Evolutionary conservation across 2,329 filamentous ascomycete genomes (phyloP).

Genomic region (Chaetomium olivaceum): DNA sequence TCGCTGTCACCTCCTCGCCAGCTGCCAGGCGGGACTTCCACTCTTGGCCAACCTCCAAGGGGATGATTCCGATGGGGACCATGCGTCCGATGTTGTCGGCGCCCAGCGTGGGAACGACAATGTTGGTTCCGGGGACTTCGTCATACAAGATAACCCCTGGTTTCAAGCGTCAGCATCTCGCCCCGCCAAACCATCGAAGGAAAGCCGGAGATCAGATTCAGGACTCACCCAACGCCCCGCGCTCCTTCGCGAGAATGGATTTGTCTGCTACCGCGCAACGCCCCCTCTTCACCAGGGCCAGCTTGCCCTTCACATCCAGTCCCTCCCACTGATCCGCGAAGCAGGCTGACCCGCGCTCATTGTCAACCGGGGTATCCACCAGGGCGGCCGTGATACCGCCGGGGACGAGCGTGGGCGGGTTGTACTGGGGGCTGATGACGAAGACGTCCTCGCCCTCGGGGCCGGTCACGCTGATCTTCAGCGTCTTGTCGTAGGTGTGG

Average conservation of each 20-base stretch:
- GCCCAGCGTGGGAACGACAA: constrained; percentile 52
- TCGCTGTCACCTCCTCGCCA: constrained; percentile 38
- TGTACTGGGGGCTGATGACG: constrained; percentile 49
- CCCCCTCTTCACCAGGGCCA: constrained; percentile 49
- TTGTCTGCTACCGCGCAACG: constrained; percentile 47
- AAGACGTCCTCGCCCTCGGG: constrained; percentile 48
- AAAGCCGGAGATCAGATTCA: no score
- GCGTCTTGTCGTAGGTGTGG: constrained; percentile 47
- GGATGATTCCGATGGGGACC: constrained; percentile 34
- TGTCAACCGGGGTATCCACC: constrained; percentile 41
- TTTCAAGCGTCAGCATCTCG: neutral
- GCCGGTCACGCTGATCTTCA: constrained; percentile 46
- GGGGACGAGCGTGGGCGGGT: constrained; percentile 46
- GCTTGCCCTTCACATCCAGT: constrained; percentile 46
- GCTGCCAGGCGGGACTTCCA: constrained; percentile 38
- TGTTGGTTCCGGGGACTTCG: constrained; percentile 48
- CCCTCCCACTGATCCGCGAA: constrained; percentile 48
- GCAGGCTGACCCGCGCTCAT: constrained; percentile 43
- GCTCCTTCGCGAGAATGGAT: constrained; percentile 45
- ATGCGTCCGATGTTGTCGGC: constrained; percentile 34
- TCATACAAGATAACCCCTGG: constrained; percentile 58
- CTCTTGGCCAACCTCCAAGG: constrained; percentile 32
- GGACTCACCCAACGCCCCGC: constrained; percentile 42
- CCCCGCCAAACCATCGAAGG: neutral
- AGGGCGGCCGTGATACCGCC: constrained; percentile 38